A percentile compares a stretch with the other conserved stretches of the same genome.
Conservation (phyloP, 495 filamentous ascomycete genomes). For the Penicillium paradoxum region DNA sequence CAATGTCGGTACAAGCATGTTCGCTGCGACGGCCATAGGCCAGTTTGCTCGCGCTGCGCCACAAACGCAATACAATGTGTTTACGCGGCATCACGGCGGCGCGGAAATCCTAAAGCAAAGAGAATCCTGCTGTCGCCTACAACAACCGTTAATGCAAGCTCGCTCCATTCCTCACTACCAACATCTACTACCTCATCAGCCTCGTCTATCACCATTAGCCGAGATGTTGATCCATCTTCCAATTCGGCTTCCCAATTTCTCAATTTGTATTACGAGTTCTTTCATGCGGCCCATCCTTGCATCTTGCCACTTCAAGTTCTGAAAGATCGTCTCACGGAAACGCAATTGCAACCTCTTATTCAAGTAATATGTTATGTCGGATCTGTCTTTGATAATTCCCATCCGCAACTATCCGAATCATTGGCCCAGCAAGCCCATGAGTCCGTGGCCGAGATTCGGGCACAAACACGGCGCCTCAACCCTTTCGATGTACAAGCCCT, state of each 20-base stretch:
- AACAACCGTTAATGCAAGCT: not conserved
- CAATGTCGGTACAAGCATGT: constrained; percentile 23
- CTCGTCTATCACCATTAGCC: not conserved
- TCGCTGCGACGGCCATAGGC: constrained; percentile 19
- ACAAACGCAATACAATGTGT: constrained; percentile 11
- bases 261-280: constrained; percentile 12
- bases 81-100: constrained; percentile 13
- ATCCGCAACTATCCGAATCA: not conserved
- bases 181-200: not conserved
- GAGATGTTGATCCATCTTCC: not conserved
- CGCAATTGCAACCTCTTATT: constrained; percentile 7
- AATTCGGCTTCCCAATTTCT: not conserved
- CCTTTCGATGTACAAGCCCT: constrained; percentile 23
- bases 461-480: not conserved
- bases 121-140: not conserved
- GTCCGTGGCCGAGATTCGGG: constrained; percentile 1
- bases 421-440: not conserved
- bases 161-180: not conserved
- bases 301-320: constrained; percentile 12
- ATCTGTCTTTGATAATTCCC: constrained; percentile 10
- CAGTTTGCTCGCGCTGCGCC: constrained; percentile 16
- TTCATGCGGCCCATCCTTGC: constrained; percentile 22
- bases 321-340: constrained; percentile 1
- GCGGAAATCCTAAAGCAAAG: constrained; percentile 4
- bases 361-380: constrained; percentile 16